Percentiles rank a stretch among this genome's conserved stretches.
These are phyloP conservation scores for Boletus rex-veris DNA, from an alignment of 768 basidiomycete species.

Conservation along the genomic window DNA sequence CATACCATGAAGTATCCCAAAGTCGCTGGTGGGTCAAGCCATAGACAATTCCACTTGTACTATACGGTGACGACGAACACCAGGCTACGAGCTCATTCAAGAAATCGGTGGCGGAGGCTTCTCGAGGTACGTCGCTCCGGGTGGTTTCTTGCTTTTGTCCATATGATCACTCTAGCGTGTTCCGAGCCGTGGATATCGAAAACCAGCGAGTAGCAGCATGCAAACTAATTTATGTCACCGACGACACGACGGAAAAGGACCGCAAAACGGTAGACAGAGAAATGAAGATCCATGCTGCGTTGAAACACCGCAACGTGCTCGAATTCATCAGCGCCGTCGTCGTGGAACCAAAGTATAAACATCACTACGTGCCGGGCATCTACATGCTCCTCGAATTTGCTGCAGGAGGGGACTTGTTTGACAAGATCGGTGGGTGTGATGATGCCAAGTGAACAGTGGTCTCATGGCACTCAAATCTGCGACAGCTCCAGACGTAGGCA, in stretches of 20 bases:
- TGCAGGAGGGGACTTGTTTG: constrained; percentile 92
- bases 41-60: neutral
- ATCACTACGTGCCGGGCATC: constrained; percentile 69
- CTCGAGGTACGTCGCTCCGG: constrained; percentile 51
- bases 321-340: constrained; percentile 78
- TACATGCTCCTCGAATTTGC: constrained; percentile 95
- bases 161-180: constrained; percentile 54
- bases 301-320: constrained; percentile 79
- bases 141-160: neutral
- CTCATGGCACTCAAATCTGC: neutral
- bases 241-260: constrained; percentile 59
- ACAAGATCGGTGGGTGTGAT: constrained; percentile 83
- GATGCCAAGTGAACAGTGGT: neutral
- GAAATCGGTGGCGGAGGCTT: constrained; percentile 88
- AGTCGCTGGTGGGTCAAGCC: constrained; percentile 22
- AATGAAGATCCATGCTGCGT: constrained; percentile 78
- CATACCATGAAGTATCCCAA: constrained; percentile 32
- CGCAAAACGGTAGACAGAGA: constrained; percentile 88
- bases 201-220: constrained; percentile 77
- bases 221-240: constrained; percentile 71
- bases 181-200: constrained; percentile 68
- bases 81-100: constrained; percentile 68
- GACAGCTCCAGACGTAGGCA: constrained; percentile 85
- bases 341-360: constrained; percentile 59
- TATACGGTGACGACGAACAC: neutral